Evolutionary conservation across 2,329 filamentous ascomycete genomes (phyloP), one percentile per base, ranked within the genome.

Genomic region (Colletotrichum tanaceti): DNA sequence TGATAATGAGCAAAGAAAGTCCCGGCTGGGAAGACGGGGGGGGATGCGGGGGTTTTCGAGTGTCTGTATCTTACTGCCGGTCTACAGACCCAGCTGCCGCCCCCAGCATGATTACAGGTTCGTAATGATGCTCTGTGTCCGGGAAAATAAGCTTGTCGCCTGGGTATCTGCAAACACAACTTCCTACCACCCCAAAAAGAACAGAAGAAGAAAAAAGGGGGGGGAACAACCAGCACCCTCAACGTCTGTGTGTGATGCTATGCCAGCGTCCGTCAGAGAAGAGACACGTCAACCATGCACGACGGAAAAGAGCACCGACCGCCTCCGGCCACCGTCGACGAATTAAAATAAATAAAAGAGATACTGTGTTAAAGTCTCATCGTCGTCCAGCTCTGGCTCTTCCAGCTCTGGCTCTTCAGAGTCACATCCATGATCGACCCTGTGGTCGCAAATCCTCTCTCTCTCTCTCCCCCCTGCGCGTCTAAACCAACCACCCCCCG

Each of bases 271-370:
- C 44, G 43, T 60, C 10, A 46, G 28, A 60, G 55, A 61, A 50
- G 43, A 65, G 63, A 69, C 66, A 69, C 62, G 66, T 69, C 66
- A 69, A 69, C 49, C 66, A 66, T 69, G 66, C 62, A 69, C 62
- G 50, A 46, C 28, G 28, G 20, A 11, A 16, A 18, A 35, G 38
- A 49, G 44, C 54, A 59, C 47, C 54, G 63, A 50, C 43, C 58
- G 57, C 24, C 28, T 41, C 46, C 28, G 24, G 13, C 38, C 41
- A 7, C 18, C 53, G 1, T 14, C 22, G 16, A 49, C 54, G 22
- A 38, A 39, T 46, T 32, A 47, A 53, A 41, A 6, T n/a, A 18
- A n/a, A 32, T 9, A 32, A 32, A 35, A 7, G 32, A 35, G 32
- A 35, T 3, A 35, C 9, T 10, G 10, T 35, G 7, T 35, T 9